phyloP scores from a whole-genome alignment of 176 grass and related monocot species.

The Rhipidocladum racemiflorum region DNA sequence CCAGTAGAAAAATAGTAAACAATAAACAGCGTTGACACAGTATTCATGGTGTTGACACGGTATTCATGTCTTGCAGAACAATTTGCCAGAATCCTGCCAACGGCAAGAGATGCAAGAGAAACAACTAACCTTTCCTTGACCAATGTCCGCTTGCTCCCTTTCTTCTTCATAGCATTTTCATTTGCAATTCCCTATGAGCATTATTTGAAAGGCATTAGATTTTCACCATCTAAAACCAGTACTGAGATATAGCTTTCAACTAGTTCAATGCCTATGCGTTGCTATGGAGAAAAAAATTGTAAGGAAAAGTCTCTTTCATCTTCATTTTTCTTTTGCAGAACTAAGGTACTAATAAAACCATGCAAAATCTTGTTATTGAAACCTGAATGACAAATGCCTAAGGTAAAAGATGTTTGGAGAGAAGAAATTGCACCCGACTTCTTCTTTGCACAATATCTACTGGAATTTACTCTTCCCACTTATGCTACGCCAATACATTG shows the following conservation, averaged over 20 bases:
- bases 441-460: constrained; percentile 87
- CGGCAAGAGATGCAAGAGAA: constrained; percentile 13
- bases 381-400: constrained; percentile 11
- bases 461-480: too few relatives aligned
- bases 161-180: constrained; percentile 60
- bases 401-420: constrained; percentile 15
- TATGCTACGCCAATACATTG: too few relatives aligned
- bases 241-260: background rate
- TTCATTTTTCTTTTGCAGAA: background rate
- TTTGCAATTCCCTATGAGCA: constrained; percentile 57
- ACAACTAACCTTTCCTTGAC: constrained; percentile 73
- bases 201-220: constrained; percentile 31
- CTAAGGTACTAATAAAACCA: constrained; percentile 1
- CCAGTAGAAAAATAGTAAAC: background rate
- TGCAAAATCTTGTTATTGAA: constrained; percentile 6
- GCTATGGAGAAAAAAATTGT: too few relatives aligned
- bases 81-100: background rate
- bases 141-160: constrained; percentile 74
- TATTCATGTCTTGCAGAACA: background rate
- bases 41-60: too few relatives aligned
- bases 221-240: constrained; percentile 12
- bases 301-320: background rate
- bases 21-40: background rate
- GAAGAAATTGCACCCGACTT: constrained; percentile 60
- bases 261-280: too few relatives aligned